Base-by-base conservation (phyloP, 2,329 filamentous ascomycete species). In the Fusarium nisikadoi region DNA sequence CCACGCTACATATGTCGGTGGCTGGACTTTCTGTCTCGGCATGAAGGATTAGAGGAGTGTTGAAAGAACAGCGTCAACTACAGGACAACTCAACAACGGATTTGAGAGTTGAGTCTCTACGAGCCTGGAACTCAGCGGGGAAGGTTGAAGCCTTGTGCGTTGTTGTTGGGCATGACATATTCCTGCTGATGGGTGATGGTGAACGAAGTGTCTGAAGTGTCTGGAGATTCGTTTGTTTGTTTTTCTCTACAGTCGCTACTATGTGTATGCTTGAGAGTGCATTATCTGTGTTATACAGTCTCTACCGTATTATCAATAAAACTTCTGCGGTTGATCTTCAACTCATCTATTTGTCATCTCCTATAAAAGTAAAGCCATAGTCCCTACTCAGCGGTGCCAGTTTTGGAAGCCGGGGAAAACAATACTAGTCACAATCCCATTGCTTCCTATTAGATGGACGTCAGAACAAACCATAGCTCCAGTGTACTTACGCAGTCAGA, bases 41-140 rank as follows among this genome's bases (percentile, higher is more conserved):
- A 57, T 57, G 54, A 57, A 46, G n/a, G 39, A 56, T 8, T 56
- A 56, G 19, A 4, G 20, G 12, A 25, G 6, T 10, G 3, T 2
- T 17, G 35, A 14, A 5, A 10, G 9, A 56, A 19, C 19, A 27
- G 17, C 10, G 17, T 10, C 6, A 19, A 20, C 29, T 35, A 8
- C 5, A 5, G 29, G 17, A 5, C 20, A n/a, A 19, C 17, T 52
- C 29, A 6, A 25, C 23, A 2, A 6, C 5, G 2, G 7, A 10
- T 12, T 12, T 17, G 3, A 8, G 8, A 13, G 5, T 10, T 7
- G n/a, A 10, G 8, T 2, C 7, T 17, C 1, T 8, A n/a, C 17
- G 6, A 14, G 11, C 17, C 19, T 10, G 17, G 14, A 35, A 17
- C 11, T 12, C 14, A 14, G n/a, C 4, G 17, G 9, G 39, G 19